Base-by-base conservation (phyloP, 2,329 filamentous ascomycete genomes). In the Periconia macrospinosa region DNA sequence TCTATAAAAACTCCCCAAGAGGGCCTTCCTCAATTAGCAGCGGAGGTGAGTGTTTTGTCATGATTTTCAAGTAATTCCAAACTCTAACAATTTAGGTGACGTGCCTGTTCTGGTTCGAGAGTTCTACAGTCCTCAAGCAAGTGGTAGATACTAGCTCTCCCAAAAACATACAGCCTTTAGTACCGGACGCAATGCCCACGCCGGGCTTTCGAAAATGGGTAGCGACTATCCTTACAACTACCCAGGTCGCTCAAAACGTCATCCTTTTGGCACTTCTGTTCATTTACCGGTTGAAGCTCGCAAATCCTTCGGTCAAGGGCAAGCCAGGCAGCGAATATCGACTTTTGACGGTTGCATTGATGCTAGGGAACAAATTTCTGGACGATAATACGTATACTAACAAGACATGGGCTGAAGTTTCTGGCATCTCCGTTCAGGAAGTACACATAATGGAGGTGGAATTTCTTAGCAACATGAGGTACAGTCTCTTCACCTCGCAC, bases 361-460 rank as follows among this genome's bases (percentile, higher is more conserved):
- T 99, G 94, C 81, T 99, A 55, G 93, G 92, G 57, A 99, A 99
- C 75, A 99, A 99, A 79, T 99, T 97, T 71, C 79, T 99, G 65
- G 94, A 99, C 70, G 94, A 99, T 74, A 99, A 97, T 73, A 97
- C 94, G 0, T 99, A 99, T 76, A 97, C 94, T 37, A 99, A 99
- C 79, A 97, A 97, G 80, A 99, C 94, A 0, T 99, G 94, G 94
- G 94, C 93, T 2, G 94, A 99, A 67, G 94, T 99, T 11, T 97
- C 94, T 1, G 90, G 90, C 43, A 96, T 99, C 56, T 87, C 90
- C 1, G 93, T 97, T 13, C 86, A 89, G 56, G 94, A 99, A 75
- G 96, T 99, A 48, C 94, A 99, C 72, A 89, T 97, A 43, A 99
- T 99, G 94, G 94, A 99, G 73, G 94, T 99, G n/a, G 94, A 99